Percentiles rank a stretch among this genome's conserved stretches.
Evolutionary conservation across 495 filamentous ascomycete genomes (phyloP).

Genomic region (Penicillium soppii): DNA sequence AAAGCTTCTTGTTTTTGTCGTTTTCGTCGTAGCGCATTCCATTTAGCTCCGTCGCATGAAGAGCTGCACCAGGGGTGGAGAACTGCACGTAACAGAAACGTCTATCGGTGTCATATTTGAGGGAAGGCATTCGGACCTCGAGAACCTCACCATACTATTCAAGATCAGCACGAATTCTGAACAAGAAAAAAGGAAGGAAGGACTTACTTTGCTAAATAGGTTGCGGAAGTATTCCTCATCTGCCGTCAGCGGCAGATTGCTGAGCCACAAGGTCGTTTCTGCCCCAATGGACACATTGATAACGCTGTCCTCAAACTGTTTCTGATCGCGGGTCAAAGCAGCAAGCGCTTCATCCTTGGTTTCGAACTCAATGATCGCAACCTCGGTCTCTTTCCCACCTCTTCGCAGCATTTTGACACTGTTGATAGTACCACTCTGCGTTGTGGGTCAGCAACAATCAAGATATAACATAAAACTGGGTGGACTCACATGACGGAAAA

Average conservation of each 20-base stretch:
- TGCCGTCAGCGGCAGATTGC: constrained; percentile 84
- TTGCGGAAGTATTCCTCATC: constrained; percentile 77
- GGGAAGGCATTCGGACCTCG: constrained; percentile 83
- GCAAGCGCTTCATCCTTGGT: constrained; percentile 73
- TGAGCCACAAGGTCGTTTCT: constrained; percentile 79
- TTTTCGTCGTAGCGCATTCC: constrained; percentile 63
- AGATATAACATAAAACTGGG: no score
- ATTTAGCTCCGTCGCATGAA: constrained; percentile 67
- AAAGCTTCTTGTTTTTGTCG: constrained; percentile 63
- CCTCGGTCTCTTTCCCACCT: constrained; percentile 55
- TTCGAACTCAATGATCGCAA: constrained; percentile 83
- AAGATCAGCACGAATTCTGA: constrained; percentile 9
- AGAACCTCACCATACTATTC: constrained; percentile 73
- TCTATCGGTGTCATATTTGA: constrained; percentile 82
- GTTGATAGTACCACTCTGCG: constrained; percentile 76
- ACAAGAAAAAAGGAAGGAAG: background rate
- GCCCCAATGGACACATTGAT: constrained; percentile 73
- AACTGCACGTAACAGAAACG: constrained; percentile 96
- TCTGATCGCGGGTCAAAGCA: constrained; percentile 77
- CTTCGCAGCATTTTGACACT: constrained; percentile 63
- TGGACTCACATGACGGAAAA: constrained; percentile 72
- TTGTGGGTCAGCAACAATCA: no score
- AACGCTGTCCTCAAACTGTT: constrained; percentile 64
- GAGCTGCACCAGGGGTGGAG: constrained; percentile 59
- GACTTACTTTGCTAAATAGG: constrained; percentile 63